phyloP scores from a whole-genome alignment of 2,329 filamentous ascomycete genomes.

The Fusarium bulbicola region DNA sequence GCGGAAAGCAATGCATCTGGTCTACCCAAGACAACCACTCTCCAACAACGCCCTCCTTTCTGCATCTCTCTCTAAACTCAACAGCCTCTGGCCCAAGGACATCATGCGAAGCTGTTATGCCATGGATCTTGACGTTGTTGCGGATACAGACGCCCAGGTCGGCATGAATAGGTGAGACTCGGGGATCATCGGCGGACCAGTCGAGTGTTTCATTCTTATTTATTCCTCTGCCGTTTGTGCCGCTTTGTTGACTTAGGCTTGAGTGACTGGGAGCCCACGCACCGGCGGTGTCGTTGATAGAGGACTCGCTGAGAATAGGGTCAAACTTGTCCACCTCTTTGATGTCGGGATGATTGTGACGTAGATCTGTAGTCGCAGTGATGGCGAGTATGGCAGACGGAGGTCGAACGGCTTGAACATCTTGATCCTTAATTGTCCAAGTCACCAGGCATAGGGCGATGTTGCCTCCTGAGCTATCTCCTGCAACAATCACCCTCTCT shows the following conservation, averaged over 20 bases:
- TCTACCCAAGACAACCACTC: slow-evolving; percentile 67
- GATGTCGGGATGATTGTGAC: slow-evolving; percentile 36
- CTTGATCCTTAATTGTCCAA: slow-evolving; percentile 47
- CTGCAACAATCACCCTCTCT: slow-evolving; percentile 59
- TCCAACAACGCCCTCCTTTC: slow-evolving; percentile 54
- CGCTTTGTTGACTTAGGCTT: neutral
- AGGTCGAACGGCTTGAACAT: slow-evolving; percentile 36
- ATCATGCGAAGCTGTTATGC: slow-evolving; percentile 61
- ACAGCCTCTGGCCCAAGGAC: slow-evolving; percentile 63
- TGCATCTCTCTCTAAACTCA: slow-evolving; percentile 56
- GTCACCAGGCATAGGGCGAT: slow-evolving; percentile 51
- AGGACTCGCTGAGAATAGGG: slow-evolving; percentile 33
- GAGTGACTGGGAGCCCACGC: slow-evolving; percentile 36
- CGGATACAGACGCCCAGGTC: slow-evolving; percentile 47
- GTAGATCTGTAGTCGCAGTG: slow-evolving; percentile 54
- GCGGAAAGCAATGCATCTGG: slow-evolving; percentile 68
- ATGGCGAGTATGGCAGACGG: slow-evolving; percentile 51
- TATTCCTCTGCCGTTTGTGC: neutral
- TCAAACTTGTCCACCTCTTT: slow-evolving; percentile 28
- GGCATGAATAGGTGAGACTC: slow-evolving; percentile 59
- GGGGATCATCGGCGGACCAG: slow-evolving; percentile 49
- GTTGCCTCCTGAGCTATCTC: slow-evolving; percentile 66
- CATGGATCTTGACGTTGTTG: slow-evolving; percentile 57
- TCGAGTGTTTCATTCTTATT: neutral
- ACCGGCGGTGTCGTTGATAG: slow-evolving; percentile 37